Conservation (phyloP, 2,329 filamentous ascomycete genomes). For the Drechslerella dactyloides region DNA sequence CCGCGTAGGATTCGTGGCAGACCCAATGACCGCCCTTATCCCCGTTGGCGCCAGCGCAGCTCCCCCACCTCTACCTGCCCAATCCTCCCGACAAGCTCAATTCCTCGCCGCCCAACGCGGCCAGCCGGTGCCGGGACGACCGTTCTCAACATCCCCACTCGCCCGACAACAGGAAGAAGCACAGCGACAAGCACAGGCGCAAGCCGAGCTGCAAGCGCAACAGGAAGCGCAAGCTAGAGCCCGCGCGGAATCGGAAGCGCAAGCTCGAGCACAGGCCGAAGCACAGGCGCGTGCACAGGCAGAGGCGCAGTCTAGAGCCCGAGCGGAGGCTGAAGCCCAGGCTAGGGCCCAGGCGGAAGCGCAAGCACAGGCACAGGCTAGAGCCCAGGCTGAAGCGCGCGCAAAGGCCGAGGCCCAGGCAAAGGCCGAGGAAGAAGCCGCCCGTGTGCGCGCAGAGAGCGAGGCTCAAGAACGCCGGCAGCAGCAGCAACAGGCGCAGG, state of each 20-base stretch:
- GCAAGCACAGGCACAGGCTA: slow-evolving; percentile 20
- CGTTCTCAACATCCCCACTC: slow-evolving; percentile 21
- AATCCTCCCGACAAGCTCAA: slow-evolving; percentile 38
- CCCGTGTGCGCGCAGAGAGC: slow-evolving; percentile 22
- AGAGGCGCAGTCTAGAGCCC: slow-evolving; percentile 12
- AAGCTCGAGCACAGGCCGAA: slow-evolving; percentile 30
- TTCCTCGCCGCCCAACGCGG: slow-evolving; percentile 31
- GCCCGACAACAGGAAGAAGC: slow-evolving; percentile 24
- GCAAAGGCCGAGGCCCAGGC: slow-evolving; percentile 21
- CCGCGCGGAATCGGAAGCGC: slow-evolving; percentile 32
- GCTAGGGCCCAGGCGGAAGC: slow-evolving; percentile 23
- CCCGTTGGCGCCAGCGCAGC: slow-evolving; percentile 16
- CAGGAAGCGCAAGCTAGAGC: slow-evolving; percentile 44
- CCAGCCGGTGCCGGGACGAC: slow-evolving; percentile 14
- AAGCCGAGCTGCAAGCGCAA: slow-evolving; percentile 38
- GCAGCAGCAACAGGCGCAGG: slow-evolving; percentile 14
- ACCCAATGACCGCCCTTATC: slow-evolving; percentile 43
- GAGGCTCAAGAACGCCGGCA: slow-evolving; percentile 28
- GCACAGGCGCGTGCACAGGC: slow-evolving; percentile 28
- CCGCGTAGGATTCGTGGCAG: slow-evolving; percentile 13
- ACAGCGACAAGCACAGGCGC: slow-evolving; percentile 25
- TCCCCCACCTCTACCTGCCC: slow-evolving; percentile 37
- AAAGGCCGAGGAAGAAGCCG: slow-evolving; percentile 23
- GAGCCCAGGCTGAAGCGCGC: slow-evolving; percentile 14
- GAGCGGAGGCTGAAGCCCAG: slow-evolving; percentile 19